Base-by-base conservation (phyloP, 75 land plant species). In the Picea sitchensis region DNA sequence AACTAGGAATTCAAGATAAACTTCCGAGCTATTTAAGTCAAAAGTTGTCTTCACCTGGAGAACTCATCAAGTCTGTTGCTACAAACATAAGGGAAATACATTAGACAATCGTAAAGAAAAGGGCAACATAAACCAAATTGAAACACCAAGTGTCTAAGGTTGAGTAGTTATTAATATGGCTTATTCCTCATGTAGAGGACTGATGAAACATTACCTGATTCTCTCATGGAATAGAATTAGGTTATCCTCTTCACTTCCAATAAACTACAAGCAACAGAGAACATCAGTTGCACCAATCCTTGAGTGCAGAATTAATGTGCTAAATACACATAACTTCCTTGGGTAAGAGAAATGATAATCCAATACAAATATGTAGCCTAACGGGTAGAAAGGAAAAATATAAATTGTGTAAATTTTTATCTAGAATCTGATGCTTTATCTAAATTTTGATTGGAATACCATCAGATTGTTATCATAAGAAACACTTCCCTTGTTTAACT, bases 231-330 rank as follows among this genome's bases (percentile, higher is more conserved):
- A 94, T 26, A 94, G 78, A 38, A 96, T 81, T 54, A 78, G 44
- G 67, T 94, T 96, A 63, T 94, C 94, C 74, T 87, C 88, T 85
- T 90, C 88, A 15, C 83, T 78, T 57, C 93, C 98, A 64, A 96
- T 86, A 65, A 96, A 83, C 98, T 96, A 94, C 64, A 78, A 59
- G 68, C 47, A 14, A 62, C 36, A 18, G 14, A 47, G 34, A 2
- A 61, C 26, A 54, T 59, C 36, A 78, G 79, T 38, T 44, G 64
- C 32, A 32, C 31, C 14, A 71, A 67, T 61, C 15, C 36, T 68
- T 21, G 79, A 64, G 34, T 65, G 59, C 21, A 14, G n/a, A 36
- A 15, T 21, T 36, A 61, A 31, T 67, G 34, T 59, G 23, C 77
- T 81, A 31, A 59, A 58, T 31, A 20, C 32, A 67, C 2, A 34